Evolutionary conservation across 805 yeast genomes (phyloP), one percentile per base, ranked within the genome.

Genomic region (Yarrowia deformans): DNA sequence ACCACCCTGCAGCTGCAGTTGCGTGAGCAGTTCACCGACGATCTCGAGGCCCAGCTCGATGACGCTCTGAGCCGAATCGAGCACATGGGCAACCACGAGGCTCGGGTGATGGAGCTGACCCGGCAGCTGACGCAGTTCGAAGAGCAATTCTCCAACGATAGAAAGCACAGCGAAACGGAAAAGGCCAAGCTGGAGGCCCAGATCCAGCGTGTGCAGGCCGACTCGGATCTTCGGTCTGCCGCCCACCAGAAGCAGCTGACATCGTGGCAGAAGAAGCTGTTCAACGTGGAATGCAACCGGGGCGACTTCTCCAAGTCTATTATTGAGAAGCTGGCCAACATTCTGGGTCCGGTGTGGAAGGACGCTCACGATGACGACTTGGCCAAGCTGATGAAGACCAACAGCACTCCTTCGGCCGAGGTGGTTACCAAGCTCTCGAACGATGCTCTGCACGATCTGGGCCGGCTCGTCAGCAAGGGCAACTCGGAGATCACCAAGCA

Each of bases 401-500:
- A 60, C 52, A 60, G 66, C 16, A 60, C 66, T 7, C 66, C 66
- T 1, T 60, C 66, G 8, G 66, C 66, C 13, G 52, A 60, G 18
- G 52, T 60, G 32, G 66, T 60, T 14, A 60, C 66, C 42, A 45
- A 60, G 42, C 66, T 60, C 43, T 60, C 66, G 9, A 60, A 60
- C 52, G 66, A 60, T 8, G 66, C 52, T 14, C 66, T 60, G 16
- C 66, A 60, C 12, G 66, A 60, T n/a, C 52, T 60, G 18, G 40
- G 52, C 14, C 50, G 66, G 9, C 29, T 60, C 18, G 52, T 60
- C 5, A 43, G 66, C 34, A 60, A 63, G 48, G 55, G 56, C 23
- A 63, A 63, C 45, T 63, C 68, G 46, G 68, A 63, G 32, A 48
- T 63, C 55, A 48, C 68, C 35, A 63, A 63, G 39, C 68, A 63